Evolutionary conservation across 2,329 filamentous ascomycete species (phyloP).

Genomic region (Fusarium irregulare): DNA sequence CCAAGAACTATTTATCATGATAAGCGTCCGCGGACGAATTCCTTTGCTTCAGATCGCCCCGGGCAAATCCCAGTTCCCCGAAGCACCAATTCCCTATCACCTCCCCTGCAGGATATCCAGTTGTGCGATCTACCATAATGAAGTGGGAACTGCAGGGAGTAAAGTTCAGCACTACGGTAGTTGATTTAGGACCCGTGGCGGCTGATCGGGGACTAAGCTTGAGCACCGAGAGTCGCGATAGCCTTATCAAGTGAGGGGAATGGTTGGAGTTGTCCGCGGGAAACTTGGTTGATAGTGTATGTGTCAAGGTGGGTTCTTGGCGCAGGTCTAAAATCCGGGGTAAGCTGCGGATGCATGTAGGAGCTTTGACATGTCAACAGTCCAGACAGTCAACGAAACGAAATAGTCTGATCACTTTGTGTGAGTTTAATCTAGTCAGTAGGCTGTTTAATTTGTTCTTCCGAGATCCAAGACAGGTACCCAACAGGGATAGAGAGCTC

Average conservation of each 20-base stretch:
- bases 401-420: background rate
- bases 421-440: background rate
- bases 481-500: background rate
- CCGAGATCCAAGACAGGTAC: background rate
- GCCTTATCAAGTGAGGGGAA: constrained; percentile 25
- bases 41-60: background rate
- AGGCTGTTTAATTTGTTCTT: background rate
- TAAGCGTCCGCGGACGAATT: constrained; percentile 9
- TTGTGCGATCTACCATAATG: background rate
- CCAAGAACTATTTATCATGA: constrained; percentile 20
- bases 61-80: constrained; percentile 8
- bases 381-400: background rate
- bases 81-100: constrained; percentile 29
- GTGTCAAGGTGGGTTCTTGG: background rate
- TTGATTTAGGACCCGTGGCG: constrained; percentile 35
- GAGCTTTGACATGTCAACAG: constrained; percentile 3
- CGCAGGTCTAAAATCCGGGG: constrained; percentile 28
- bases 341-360: constrained; percentile 24
- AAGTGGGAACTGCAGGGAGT: constrained; percentile 21
- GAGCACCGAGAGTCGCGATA: constrained; percentile 21
- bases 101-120: constrained; percentile 17
- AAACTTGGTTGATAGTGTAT: constrained; percentile 15
- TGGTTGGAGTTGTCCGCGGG: constrained; percentile 29
- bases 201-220: constrained; percentile 23
- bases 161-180: constrained; percentile 22